These are phyloP conservation scores for Acephala macrosclerotiorum DNA, from an alignment of 2,329 filamentous ascomycete species.

Conservation along the genomic window DNA sequence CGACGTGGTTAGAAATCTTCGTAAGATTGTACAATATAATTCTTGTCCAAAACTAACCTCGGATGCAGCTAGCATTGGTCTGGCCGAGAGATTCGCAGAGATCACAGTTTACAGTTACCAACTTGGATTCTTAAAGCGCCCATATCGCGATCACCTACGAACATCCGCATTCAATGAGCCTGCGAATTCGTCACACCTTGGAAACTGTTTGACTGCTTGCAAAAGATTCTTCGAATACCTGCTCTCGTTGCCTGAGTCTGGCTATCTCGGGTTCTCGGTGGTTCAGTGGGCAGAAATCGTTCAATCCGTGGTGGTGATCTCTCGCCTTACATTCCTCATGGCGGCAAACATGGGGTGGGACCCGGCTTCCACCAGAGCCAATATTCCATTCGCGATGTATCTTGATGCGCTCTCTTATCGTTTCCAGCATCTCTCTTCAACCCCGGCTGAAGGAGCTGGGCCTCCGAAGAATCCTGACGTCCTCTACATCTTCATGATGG, in stretches of 20 bases:
- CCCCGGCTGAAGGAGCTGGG: constrained; percentile 6
- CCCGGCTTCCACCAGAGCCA: constrained; percentile 32
- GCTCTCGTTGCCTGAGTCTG: constrained; percentile 34
- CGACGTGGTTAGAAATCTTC: constrained; percentile 25
- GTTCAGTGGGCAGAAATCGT: constrained; percentile 36
- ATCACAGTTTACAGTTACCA: constrained; percentile 37
- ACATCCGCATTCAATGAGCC: constrained; percentile 7
- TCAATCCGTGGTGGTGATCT: constrained; percentile 33
- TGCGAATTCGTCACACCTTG: constrained; percentile 27
- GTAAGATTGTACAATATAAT: constrained; percentile 27
- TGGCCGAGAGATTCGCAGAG: constrained; percentile 30
- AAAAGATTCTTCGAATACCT: constrained; percentile 40
- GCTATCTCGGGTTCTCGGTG: constrained; percentile 32
- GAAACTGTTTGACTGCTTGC: constrained; percentile 30
- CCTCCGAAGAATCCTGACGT: constrained; percentile 31
- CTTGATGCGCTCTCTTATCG: constrained; percentile 41
- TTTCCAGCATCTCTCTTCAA: constrained; percentile 32
- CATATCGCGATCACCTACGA: constrained; percentile 30
- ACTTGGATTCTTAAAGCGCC: constrained; percentile 35
- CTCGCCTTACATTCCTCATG: constrained; percentile 40
- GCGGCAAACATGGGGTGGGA: constrained; percentile 37
- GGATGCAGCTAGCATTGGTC: constrained; percentile 25
- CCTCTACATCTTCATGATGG: constrained; percentile 35
- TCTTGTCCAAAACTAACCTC: neutral
- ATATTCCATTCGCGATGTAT: constrained; percentile 40